Base-by-base conservation (phyloP, 768 basidiomycete species). In the Pholiota conissans region DNA sequence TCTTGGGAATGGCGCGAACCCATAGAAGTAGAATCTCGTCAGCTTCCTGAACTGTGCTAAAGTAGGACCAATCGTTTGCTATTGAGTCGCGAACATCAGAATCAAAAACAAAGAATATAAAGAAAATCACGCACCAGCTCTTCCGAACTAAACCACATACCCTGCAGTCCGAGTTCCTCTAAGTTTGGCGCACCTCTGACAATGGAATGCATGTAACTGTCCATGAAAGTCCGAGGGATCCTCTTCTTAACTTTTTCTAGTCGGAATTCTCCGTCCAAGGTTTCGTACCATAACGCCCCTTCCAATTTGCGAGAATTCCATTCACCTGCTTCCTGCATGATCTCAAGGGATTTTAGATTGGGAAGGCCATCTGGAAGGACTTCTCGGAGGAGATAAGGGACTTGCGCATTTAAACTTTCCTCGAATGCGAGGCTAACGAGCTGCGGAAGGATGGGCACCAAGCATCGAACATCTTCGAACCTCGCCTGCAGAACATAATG, bases 341-440 rank as follows among this genome's bases (percentile, higher is more conserved):
- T 59, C 8, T 51, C 58, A n/a, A n/a, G n/a, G n/a, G n/a, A n/a
- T n/a, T n/a, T n/a, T n/a, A n/a, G n/a, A n/a, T n/a, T n/a, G n/a
- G n/a, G 60, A 9, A 66, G 32, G 0, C 63, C 63, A 13, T 51
- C 18, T 10, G 65, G 61, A 6, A 63, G 29, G 14, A 64, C 27
- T 5, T 26, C n/a, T 10, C 63, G 63, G 3, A 66, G 56, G 3
- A 66, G 61, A 52, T 61, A 66, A 0, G 65, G 61, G 28, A 64
- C 56, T 27, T 66, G 65, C 1, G 57, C 57, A 8, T 64, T 61
- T 3, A 61, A 22, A 16, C 49, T 61, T 2, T 49, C 11, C 16
- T 37, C 13, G 35, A 62, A 35, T 6, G 45, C 20, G 10, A 65
- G 47, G 28, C 54, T 46, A 13, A 56, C 14, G 16, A 65, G 40